These are phyloP conservation scores for Chamaecyparis obtusa DNA, from an alignment of 75 land plant species.

Conservation along the genomic window DNA sequence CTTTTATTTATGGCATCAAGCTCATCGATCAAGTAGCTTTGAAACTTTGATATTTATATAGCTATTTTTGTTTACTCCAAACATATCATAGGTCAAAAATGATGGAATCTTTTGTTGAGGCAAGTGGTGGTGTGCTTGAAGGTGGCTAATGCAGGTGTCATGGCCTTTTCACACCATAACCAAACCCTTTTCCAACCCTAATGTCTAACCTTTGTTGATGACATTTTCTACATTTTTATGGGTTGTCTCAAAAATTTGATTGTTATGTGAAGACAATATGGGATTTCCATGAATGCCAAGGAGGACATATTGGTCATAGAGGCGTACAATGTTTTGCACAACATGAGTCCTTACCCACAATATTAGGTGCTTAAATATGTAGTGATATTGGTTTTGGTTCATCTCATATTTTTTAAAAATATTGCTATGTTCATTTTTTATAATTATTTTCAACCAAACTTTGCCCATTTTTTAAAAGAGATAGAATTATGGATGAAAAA, in stretches of 20 bases:
- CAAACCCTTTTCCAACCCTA: not conserved
- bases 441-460: too few relatives aligned
- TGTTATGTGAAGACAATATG: slow-evolving; percentile 69
- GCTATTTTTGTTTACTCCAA: too few relatives aligned
- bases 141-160: not conserved
- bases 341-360: slow-evolving; percentile 85
- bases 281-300: slow-evolving; percentile 57
- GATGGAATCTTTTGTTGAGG: not conserved
- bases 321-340: slow-evolving; percentile 74
- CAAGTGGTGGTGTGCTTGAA: not conserved
- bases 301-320: slow-evolving; percentile 86
- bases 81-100: too few relatives aligned
- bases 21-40: too few relatives aligned
- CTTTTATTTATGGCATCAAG: too few relatives aligned
- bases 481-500: too few relatives aligned
- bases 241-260: slow-evolving; percentile 75
- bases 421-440: too few relatives aligned
- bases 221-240: slow-evolving; percentile 74
- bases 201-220: slow-evolving; percentile 64
- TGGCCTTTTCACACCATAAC: not conserved
- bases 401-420: too few relatives aligned
- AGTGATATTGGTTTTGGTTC: too few relatives aligned
- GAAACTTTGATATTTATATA: too few relatives aligned
- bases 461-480: too few relatives aligned
- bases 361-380: slow-evolving; percentile 80